Evolutionary conservation across 345 rosid genomes (phyloP).

Genomic region (Populus nigra): DNA sequence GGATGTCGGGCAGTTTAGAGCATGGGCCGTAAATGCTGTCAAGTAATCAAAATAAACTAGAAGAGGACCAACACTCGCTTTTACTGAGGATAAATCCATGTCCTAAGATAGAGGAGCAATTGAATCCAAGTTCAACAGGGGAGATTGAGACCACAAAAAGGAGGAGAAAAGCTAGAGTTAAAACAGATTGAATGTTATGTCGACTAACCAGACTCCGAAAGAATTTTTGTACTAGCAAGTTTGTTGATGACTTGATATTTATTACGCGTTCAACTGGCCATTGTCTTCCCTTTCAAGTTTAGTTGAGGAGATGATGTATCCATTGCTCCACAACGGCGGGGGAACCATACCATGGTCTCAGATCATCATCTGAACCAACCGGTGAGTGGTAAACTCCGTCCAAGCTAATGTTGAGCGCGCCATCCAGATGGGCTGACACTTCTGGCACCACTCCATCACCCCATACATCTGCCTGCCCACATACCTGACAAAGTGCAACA

Average conservation of each 20-base stretch:
- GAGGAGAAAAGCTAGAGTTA: not conserved
- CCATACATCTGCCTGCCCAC: conserved; percentile 90
- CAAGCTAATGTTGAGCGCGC: conserved; percentile 73
- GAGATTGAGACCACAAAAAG: not conserved
- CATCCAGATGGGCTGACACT: conserved; percentile 75
- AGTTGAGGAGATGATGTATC: conserved; percentile 70
- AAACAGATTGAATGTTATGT: no score
- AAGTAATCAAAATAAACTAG: not conserved
- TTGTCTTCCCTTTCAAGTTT: conserved; percentile 1
- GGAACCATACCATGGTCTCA: conserved; percentile 91
- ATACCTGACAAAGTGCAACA: conserved; percentile 43
- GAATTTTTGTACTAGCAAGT: not conserved
- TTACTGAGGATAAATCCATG: not conserved
- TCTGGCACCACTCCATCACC: conserved; percentile 98
- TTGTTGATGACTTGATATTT: not conserved
- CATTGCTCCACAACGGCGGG: conserved; percentile 63
- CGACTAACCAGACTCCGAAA: not conserved
- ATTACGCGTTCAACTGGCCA: not conserved
- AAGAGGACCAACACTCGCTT: not conserved
- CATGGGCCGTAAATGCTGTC: no score
- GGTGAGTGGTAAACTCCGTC: conserved; percentile 91
- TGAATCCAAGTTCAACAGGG: not conserved
- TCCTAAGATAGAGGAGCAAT: not conserved
- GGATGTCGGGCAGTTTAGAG: not conserved
- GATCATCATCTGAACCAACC: conserved; percentile 68